Conservation (phyloP, 257 asterid species). For the Lithospermum erythrorhizon region DNA sequence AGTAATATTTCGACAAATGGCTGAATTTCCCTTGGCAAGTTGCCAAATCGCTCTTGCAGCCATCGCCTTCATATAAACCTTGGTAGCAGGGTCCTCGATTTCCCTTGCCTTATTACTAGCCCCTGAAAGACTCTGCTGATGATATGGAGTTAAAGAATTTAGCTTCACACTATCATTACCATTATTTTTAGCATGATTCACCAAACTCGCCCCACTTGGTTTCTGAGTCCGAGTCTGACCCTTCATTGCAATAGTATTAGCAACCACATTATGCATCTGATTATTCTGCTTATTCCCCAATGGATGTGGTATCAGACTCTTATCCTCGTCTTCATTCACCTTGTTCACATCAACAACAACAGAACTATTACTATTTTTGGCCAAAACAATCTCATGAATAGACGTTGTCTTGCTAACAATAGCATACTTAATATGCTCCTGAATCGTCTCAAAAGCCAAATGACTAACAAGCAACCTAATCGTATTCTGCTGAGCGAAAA, state of each 20-base stretch:
- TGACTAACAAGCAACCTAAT: constrained; percentile 44
- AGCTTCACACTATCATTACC: constrained; percentile 11
- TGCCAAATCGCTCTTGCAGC: constrained; percentile 22
- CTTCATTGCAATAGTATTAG: constrained; percentile 11
- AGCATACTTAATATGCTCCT: constrained; percentile 61
- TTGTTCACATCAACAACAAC: constrained; percentile 1
- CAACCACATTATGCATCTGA: constrained; percentile 18
- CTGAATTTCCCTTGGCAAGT: constrained; percentile 17
- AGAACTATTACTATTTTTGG: constrained; percentile 8
- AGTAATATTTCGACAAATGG: constrained; percentile 20
- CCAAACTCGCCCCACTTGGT: constrained; percentile 2
- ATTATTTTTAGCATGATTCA: constrained; percentile 2
- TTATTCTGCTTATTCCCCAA: constrained; percentile 12
- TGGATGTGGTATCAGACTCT: constrained; percentile 5
- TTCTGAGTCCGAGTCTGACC: not conserved
- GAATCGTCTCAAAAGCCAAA: constrained; percentile 55
- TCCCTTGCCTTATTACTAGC: constrained; percentile 14
- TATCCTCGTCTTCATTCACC: constrained; percentile 18
- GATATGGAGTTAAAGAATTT: constrained; percentile 11
- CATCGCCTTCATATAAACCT: constrained; percentile 21
- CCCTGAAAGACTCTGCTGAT: constrained; percentile 14
- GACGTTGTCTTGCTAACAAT: constrained; percentile 55
- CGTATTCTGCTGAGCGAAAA: constrained; percentile 25
- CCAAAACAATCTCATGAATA: constrained; percentile 57
- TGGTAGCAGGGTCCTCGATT: constrained; percentile 19